Evolutionary conservation across 306 rosid genomes (phyloP).

Genomic region (Vigna angularis): DNA sequence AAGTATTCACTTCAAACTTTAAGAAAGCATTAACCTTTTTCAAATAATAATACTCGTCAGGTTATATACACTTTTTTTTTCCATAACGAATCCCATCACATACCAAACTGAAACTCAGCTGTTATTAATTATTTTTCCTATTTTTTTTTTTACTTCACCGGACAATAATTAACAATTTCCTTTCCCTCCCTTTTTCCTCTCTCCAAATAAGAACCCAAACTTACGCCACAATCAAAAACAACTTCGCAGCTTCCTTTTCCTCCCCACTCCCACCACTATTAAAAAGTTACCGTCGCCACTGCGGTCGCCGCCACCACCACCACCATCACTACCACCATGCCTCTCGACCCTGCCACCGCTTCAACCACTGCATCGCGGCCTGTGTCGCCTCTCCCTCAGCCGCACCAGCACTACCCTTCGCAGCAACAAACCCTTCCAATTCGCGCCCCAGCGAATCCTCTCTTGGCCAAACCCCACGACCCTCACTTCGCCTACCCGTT

Average conservation of each 20-base stretch:
- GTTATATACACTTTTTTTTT: no score
- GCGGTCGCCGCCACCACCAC: conserved; percentile 13
- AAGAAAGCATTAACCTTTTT: no score
- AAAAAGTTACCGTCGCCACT: conserved; percentile 14
- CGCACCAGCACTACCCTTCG: conserved; percentile 41
- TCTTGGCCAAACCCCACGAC: conserved; percentile 42
- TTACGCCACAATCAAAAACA: background rate
- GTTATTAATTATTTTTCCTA: background rate
- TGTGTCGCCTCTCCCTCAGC: conserved; percentile 49
- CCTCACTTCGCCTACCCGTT: conserved; percentile 62
- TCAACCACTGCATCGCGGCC: conserved; percentile 49
- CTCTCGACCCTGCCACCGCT: conserved; percentile 39
- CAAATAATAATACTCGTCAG: no score
- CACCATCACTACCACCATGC: conserved; percentile 31
- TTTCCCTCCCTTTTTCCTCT: conserved; percentile 18
- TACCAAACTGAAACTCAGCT: background rate
- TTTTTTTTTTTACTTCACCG: no score
- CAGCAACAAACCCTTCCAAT: conserved; percentile 51
- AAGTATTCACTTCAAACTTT: no score
- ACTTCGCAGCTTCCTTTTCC: background rate
- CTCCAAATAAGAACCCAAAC: background rate
- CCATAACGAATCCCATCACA: no score
- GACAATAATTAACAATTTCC: background rate
- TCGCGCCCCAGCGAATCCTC: conserved; percentile 45
- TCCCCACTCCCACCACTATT: background rate